These are phyloP conservation scores for Cucurbita maxima DNA, from an alignment of 306 rosid genomes.

Conservation along the genomic window DNA sequence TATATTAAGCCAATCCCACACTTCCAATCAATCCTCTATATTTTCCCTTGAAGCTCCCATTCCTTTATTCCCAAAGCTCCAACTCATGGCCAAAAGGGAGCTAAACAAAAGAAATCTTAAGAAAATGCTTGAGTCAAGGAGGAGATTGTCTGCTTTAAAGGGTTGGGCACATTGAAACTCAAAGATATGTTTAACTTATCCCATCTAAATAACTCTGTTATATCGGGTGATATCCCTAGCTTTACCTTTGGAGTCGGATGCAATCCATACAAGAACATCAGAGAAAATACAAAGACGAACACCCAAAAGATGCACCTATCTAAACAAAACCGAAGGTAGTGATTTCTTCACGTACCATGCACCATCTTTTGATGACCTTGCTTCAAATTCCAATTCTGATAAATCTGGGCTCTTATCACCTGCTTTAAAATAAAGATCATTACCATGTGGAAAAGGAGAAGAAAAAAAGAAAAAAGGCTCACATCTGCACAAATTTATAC, in stretches of 20 bases:
- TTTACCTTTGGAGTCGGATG: neutral
- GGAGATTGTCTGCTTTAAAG: neutral
- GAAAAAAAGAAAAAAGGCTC: neutral
- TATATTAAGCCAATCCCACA: neutral
- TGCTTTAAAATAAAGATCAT: slow-evolving; percentile 13
- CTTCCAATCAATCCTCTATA: neutral
- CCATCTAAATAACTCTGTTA: neutral
- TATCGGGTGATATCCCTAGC: neutral
- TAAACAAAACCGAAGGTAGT: neutral
- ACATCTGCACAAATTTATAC: neutral
- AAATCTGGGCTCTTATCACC: slow-evolving; percentile 35
- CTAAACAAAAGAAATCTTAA: neutral
- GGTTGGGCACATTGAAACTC: neutral
- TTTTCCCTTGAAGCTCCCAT: neutral
- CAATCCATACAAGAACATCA: neutral
- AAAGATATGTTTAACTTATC: neutral
- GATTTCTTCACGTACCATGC: slow-evolving; percentile 59
- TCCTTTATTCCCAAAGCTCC: neutral
- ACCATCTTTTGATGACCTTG: slow-evolving; percentile 79
- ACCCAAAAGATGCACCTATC: neutral
- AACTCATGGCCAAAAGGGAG: neutral
- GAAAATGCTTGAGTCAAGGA: neutral
- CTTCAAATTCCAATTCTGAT: slow-evolving; percentile 77
- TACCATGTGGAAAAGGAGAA: neutral
- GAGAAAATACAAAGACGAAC: neutral